phyloP scores from a whole-genome alignment of 352 stramenopile species.

The Thalassiosira mediterranea region DNA sequence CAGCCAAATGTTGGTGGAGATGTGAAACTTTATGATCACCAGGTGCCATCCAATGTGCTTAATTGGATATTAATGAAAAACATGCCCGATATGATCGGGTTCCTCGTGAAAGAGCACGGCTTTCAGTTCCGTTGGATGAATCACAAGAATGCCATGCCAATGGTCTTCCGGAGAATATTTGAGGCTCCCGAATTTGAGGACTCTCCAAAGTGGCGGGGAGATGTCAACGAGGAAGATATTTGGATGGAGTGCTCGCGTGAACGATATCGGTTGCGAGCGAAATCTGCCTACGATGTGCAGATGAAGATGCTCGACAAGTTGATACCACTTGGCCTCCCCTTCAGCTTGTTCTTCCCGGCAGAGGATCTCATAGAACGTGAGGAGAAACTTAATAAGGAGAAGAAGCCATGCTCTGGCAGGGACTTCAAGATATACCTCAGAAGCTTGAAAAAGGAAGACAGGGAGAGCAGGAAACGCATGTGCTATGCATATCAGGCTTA shows the following conservation, averaged over 20 bases:
- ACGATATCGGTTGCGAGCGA: not conserved
- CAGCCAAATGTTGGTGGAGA: too few species aligned
- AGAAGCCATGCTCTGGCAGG: not conserved
- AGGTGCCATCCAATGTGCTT: not conserved
- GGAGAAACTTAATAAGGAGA: not conserved
- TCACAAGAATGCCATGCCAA: not conserved
- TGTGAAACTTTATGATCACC: not conserved
- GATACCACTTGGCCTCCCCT: conserved; percentile 5
- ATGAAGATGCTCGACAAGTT: conserved; percentile 20
- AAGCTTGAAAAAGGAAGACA: conserved; percentile 4
- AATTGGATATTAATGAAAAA: conserved; percentile 7
- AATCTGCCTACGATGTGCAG: conserved; percentile 9
- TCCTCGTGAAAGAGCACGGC: conserved; percentile 5
- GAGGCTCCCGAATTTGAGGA: not conserved
- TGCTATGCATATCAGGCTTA: not conserved
- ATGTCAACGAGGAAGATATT: not conserved
- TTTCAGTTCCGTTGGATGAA: conserved; percentile 20
- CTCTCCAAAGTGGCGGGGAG: conserved; percentile 1
- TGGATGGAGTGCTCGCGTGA: not conserved
- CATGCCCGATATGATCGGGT: conserved; percentile 1
- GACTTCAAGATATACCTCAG: conserved; percentile 1
- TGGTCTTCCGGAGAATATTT: conserved; percentile 6
- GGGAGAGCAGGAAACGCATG: not conserved
- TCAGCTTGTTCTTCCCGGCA: conserved; percentile 6
- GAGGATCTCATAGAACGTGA: not conserved